These are phyloP conservation scores for Candida sithepensis DNA, from an alignment of 805 yeast genomes.

Conservation along the genomic window DNA sequence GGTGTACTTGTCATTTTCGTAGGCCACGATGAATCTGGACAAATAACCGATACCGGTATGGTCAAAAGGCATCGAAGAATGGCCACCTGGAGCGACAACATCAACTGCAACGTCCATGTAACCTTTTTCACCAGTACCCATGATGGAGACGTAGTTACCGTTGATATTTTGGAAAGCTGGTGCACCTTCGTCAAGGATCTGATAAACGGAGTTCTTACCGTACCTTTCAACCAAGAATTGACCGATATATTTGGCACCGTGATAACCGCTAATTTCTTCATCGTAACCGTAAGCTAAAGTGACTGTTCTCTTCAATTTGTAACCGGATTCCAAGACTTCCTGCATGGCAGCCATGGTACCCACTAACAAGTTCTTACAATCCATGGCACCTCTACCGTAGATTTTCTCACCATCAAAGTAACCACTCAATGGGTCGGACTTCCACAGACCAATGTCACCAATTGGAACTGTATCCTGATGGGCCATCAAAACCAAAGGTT, in stretches of 20 bases:
- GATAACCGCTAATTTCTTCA: conserved; percentile 66
- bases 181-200: conserved; percentile 70
- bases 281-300: conserved; percentile 70
- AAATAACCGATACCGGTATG: conserved; percentile 74
- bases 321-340: conserved; percentile 46
- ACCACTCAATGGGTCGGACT: conserved; percentile 60
- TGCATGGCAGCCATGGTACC: conserved; percentile 64
- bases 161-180: conserved; percentile 35
- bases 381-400: conserved; percentile 75
- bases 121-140: conserved; percentile 63
- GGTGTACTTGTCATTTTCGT: conserved; percentile 56
- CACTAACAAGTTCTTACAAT: conserved; percentile 64
- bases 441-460: conserved; percentile 62
- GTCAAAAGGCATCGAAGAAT: conserved; percentile 75
- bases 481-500: conserved; percentile 65
- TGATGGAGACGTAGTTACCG: conserved; percentile 49
- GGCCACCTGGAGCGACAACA: conserved; percentile 69
- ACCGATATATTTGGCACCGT: conserved; percentile 54
- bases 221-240: conserved; percentile 44
- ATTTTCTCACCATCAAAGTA: conserved; percentile 57
- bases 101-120: conserved; percentile 40
- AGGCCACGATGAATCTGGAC: conserved; percentile 46
- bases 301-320: conserved; percentile 57
- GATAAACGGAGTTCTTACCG: conserved; percentile 55
- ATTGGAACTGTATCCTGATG: conserved; percentile 82